phyloP scores from a whole-genome alignment of 2,329 filamentous ascomycete species.

The Elsinoe necatrix region DNA sequence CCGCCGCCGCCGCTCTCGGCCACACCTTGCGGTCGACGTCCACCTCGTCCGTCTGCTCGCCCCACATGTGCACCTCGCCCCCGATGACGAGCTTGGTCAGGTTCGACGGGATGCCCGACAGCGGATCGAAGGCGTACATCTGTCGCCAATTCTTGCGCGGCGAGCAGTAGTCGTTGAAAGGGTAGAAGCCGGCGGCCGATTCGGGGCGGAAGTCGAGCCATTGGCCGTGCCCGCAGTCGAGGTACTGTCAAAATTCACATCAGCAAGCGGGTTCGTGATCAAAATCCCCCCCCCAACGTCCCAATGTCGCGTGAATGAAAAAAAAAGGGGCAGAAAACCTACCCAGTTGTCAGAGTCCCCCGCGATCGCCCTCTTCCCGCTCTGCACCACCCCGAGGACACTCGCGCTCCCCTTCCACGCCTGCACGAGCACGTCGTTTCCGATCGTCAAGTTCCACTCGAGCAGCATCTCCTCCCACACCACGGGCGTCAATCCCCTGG shows the following conservation, averaged over 20 bases:
- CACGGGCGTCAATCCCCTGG: constrained; percentile 59
- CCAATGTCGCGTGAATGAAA: too few relatives aligned
- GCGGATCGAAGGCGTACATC: constrained; percentile 72
- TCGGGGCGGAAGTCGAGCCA: constrained; percentile 63
- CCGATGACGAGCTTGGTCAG: constrained; percentile 63
- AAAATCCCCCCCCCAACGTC: too few relatives aligned
- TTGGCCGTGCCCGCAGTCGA: constrained; percentile 73
- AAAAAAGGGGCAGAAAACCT: too few relatives aligned
- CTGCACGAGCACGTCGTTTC: constrained; percentile 65
- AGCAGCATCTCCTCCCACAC: constrained; percentile 85
- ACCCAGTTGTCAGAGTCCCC: constrained; percentile 74
- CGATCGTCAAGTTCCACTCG: constrained; percentile 67
- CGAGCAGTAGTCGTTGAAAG: constrained; percentile 72
- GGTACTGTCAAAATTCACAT: constrained; percentile 50
- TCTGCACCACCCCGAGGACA: constrained; percentile 50
- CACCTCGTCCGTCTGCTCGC: constrained; percentile 65
- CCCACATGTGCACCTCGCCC: constrained; percentile 75
- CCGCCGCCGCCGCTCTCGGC: constrained; percentile 66
- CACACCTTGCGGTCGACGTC: constrained; percentile 70
- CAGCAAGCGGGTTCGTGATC: too few relatives aligned
- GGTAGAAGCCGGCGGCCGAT: constrained; percentile 48
- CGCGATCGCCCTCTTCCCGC: constrained; percentile 63
- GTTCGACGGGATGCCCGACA: constrained; percentile 52
- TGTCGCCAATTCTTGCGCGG: constrained; percentile 75
- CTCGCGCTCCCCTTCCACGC: constrained; percentile 62